Base-by-base conservation (phyloP, 768 basidiomycete species). In the Galerina sulciceps region DNA sequence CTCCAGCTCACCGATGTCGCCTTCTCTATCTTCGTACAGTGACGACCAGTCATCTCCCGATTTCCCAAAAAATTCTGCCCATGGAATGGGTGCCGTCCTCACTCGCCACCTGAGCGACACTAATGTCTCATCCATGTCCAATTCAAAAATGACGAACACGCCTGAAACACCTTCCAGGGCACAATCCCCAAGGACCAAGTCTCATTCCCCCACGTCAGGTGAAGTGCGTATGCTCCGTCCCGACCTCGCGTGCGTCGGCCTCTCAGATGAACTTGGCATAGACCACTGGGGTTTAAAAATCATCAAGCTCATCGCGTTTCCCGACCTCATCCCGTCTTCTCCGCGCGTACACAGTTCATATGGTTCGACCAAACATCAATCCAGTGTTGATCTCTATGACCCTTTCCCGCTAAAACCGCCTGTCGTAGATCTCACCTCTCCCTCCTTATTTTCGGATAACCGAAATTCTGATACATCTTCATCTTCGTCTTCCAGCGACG, bases 221-320 rank as follows among this genome's bases (percentile, higher is more conserved):
- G 82, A 88, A 59, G 89, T 93, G 15, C 76, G 76, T 43, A 72
- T 91, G 10, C 79, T 93, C 4, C 71, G 81, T n/a, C 83, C 89
- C 31, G 89, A 90, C 65, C 80, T 93, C 34, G 84, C 88, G 9
- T 92, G 89, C 65, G 88, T 93, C 35, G 91, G 91, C 2, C 76
- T 92, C 23, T 84, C 85, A 40, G 86, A 89, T 65, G 86, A 88
- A 60, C 76, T 76, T 31, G 77, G 79, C 46, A 82, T 85, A 35
- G 87, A 90, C 57, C 80, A 83, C 48, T 93, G 91, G 91, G 82
- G 83, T 20, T 79, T 88, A 60, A 92, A 93, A 76, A 82, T 93
- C 42, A 78, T 93, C 59, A 90, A 91, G 73, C 79, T 91, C 13
- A 79, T 93, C 38, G 89, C 90, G 6, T 91, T 85, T 69, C 88